A percentile compares a stretch with the other conserved stretches of the same genome.
phyloP scores from a whole-genome alignment of 768 basidiomycete genomes.

The Pleurotus giganteus region DNA sequence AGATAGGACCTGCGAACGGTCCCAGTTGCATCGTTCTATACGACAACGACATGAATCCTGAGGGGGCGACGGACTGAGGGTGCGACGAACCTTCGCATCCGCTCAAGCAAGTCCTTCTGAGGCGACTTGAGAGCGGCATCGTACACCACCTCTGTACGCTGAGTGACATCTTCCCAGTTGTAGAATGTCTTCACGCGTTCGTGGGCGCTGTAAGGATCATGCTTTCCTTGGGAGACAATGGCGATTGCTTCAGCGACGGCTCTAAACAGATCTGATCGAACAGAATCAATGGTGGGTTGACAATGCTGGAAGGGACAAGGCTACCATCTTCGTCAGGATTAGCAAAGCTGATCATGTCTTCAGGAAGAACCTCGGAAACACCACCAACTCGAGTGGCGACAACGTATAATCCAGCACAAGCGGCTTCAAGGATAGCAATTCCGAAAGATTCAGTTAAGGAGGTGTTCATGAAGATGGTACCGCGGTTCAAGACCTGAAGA shows the following conservation, averaged over 20 bases:
- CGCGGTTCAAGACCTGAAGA: constrained; percentile 74
- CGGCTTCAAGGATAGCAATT: constrained; percentile 96
- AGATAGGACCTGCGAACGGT: constrained; percentile 81
- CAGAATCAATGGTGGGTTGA: background rate
- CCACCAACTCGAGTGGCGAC: constrained; percentile 95
- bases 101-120: constrained; percentile 70
- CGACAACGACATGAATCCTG: background rate
- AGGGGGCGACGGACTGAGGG: background rate
- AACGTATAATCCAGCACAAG: constrained; percentile 90
- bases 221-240: constrained; percentile 61
- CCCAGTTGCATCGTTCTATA: constrained; percentile 75
- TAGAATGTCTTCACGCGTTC: constrained; percentile 81
- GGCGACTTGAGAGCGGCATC: constrained; percentile 56
- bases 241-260: constrained; percentile 80
- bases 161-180: constrained; percentile 78
- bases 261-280: constrained; percentile 69
- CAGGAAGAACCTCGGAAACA: constrained; percentile 90
- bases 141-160: constrained; percentile 85
- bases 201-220: constrained; percentile 77
- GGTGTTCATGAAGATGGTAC: constrained; percentile 92
- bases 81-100: constrained; percentile 63
- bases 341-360: constrained; percentile 95
- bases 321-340: constrained; percentile 91
- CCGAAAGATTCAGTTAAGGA: constrained; percentile 97
- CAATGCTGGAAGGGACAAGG: background rate